Evolutionary conservation across 257 asterid species (phyloP), one percentile per base, ranked within the genome.

Genomic region (Craterostigma plantagineum): DNA sequence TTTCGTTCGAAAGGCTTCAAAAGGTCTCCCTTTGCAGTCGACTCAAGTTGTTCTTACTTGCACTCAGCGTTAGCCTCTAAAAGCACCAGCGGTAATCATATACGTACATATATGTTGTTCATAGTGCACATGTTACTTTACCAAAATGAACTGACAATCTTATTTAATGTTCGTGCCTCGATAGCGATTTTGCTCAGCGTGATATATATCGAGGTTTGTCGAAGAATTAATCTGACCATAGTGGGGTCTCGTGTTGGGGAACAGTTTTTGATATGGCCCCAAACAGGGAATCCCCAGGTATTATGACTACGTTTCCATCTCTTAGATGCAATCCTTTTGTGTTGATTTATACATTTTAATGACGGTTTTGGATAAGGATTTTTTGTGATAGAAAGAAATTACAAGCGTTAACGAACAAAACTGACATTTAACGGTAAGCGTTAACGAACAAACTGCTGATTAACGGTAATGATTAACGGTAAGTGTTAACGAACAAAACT

Each of bases 181-280:
- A 23, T 91, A 90, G 92, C 84, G 53, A 83, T 90, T 65, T 68
- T 90, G 81, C 79, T 90, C 46, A 80, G 95, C 40, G 82, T 83
- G 57, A 77, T 83, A 46, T 83, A 90, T 34, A 90, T 90, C 57
- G 99, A 90, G 73, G 99, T 90, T 55, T 90, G 94, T 51, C 85
- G 63, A 62, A 71, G 94, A 59, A 91, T 83, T 52, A 79, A 83
- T 56, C 77, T 90, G 66, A 75, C 77, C 36, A 75, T 90, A 52
- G 84, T 83, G 54, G 94, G 96, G 59, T 80, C 99, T 63, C 91
- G 81, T 59, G 95, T 90, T 72, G 95, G 94, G 72, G 99, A 90
- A 61, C 95, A 83, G 30, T 90, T 90, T 67, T 64, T 90, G 67
- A 79, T 90, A 61, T 83, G 99, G 99, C 99, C 95, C 52, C 74